Percentiles rank a stretch among this genome's conserved stretches.
Conservation (phyloP, 2,329 filamentous ascomycete species). For the Biscogniauxia marginata region DNA sequence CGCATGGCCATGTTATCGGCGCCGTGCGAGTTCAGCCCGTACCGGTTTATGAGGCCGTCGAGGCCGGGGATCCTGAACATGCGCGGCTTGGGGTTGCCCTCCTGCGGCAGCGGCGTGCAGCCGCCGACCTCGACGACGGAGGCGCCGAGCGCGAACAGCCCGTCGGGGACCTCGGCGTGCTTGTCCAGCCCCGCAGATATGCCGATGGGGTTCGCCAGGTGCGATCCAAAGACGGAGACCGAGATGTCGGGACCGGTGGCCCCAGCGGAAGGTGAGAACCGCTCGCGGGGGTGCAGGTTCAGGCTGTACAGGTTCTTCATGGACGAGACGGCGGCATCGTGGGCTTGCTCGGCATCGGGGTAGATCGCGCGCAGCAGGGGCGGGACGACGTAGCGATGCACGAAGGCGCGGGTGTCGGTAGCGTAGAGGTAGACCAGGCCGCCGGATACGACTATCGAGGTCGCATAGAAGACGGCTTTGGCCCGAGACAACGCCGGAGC, state of each 20-base stretch:
- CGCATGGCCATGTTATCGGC: constrained; percentile 82
- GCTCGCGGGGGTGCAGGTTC: constrained; percentile 79
- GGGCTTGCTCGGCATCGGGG: constrained; percentile 86
- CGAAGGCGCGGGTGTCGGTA: constrained; percentile 72
- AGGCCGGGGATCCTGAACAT: constrained; percentile 84
- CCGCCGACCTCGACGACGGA: constrained; percentile 91
- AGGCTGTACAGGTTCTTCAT: constrained; percentile 73
- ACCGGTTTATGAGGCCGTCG: constrained; percentile 90
- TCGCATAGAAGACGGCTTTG: constrained; percentile 41
- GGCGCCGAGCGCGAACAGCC: constrained; percentile 80
- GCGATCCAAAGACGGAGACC: constrained; percentile 69
- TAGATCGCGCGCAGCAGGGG: constrained; percentile 64
- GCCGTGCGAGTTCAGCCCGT: constrained; percentile 89
- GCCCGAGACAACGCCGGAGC: constrained; percentile 25
- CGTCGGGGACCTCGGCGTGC: constrained; percentile 82
- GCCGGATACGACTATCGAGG: constrained; percentile 41
- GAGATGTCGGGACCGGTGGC: constrained; percentile 37
- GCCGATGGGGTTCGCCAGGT: constrained; percentile 80
- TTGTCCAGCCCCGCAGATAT: constrained; percentile 97
- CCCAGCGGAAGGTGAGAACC: constrained; percentile 42
- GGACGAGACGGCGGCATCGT: constrained; percentile 70
- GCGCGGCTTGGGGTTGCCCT: constrained; percentile 82
- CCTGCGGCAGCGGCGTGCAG: constrained; percentile 81
- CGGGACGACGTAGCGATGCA: constrained; percentile 67
- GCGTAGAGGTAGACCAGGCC: constrained; percentile 62